Conservation (phyloP, 306 rosid species). For the Pyrus betulifolia region DNA sequence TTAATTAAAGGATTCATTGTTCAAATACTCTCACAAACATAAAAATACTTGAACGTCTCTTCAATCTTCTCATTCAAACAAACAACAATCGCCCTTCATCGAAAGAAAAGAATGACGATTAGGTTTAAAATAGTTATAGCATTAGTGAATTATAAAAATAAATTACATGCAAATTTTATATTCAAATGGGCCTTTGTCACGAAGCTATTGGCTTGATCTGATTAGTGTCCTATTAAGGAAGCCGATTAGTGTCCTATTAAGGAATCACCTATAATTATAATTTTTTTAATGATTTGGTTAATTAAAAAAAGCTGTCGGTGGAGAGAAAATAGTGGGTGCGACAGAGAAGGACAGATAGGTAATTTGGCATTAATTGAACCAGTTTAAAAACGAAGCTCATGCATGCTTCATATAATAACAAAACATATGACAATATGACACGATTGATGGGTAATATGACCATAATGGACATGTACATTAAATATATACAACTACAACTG, state of each 20-base stretch:
- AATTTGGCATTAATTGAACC: neutral
- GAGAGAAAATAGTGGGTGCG: neutral
- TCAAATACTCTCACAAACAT: too few species aligned
- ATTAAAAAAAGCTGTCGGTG: slow-evolving; percentile 7
- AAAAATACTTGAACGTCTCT: neutral
- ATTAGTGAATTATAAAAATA: too few species aligned
- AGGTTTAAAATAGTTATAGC: neutral
- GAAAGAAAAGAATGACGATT: too few species aligned
- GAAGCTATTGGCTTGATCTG: too few species aligned
- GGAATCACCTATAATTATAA: too few species aligned
- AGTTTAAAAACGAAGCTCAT: neutral
- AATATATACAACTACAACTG: neutral
- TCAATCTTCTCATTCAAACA: neutral
- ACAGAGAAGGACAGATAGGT: neutral
- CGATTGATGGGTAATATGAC: neutral
- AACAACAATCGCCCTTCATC: neutral
- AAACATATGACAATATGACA: neutral
- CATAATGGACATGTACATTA: neutral
- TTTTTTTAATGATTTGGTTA: neutral
- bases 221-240: too few species aligned
- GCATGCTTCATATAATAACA: neutral
- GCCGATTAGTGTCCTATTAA: too few species aligned
- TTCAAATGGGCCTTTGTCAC: too few species aligned
- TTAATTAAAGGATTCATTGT: too few species aligned
- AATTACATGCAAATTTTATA: too few species aligned